A percentile compares a stretch with the other conserved stretches of the same genome.
Conservation (phyloP, 805 yeast genomes). For the Candida piceae region DNA sequence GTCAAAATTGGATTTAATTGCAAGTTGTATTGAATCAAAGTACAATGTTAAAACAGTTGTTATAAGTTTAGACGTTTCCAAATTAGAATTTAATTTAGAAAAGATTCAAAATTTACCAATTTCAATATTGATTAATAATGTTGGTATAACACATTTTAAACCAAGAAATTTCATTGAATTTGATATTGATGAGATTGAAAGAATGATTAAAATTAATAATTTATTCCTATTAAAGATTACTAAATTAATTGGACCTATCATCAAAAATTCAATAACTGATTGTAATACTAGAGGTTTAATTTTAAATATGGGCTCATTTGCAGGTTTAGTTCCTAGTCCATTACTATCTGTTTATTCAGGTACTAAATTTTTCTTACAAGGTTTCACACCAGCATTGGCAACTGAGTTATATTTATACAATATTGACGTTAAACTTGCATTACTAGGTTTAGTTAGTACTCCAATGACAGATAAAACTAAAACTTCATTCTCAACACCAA, state of each 20-base stretch:
- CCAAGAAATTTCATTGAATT: conserved; percentile 93
- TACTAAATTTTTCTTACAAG: conserved; percentile 89
- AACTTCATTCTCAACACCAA: conserved; percentile 71
- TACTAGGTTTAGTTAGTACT: conserved; percentile 88
- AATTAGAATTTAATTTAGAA: conserved; percentile 51
- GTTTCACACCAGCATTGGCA: conserved; percentile 85
- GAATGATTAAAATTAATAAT: conserved; percentile 82
- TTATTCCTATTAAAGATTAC: conserved; percentile 74
- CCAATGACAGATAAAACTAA: conserved; percentile 92
- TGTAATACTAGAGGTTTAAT: conserved; percentile 62
- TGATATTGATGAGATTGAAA: conserved; percentile 61
- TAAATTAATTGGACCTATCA: not conserved
- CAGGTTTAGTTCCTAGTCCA: conserved; percentile 91
- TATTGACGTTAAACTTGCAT: conserved; percentile 79
- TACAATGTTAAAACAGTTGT: conserved; percentile 59
- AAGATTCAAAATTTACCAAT: conserved; percentile 53
- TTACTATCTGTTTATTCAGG: conserved; percentile 91
- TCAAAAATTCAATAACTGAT: not conserved
- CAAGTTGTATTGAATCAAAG: conserved; percentile 55
- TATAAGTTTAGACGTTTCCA: conserved; percentile 78
- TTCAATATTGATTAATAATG: conserved; percentile 81
- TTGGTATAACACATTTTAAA: conserved; percentile 89
- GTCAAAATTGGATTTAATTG: conserved; percentile 63
- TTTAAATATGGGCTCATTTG: conserved; percentile 94
- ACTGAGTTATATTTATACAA: conserved; percentile 68